These are phyloP conservation scores for Penicillium mononematosum DNA, from an alignment of 495 filamentous ascomycete genomes.

Conservation along the genomic window DNA sequence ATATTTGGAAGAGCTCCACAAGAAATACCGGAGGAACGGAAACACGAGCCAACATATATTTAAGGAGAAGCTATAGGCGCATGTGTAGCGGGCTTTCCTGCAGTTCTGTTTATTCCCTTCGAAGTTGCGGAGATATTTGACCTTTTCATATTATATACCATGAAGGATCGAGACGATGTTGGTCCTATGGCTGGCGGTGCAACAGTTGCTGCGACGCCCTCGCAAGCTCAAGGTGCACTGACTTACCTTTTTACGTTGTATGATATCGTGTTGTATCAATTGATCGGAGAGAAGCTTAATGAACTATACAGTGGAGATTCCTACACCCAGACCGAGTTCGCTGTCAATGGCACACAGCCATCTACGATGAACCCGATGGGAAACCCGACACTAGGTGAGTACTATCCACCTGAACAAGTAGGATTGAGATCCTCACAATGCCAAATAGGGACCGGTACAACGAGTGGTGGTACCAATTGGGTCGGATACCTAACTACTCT, in stretches of 20 bases:
- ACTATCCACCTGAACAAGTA: not conserved
- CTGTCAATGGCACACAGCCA: constrained; percentile 58
- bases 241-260: constrained; percentile 44
- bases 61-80: not conserved
- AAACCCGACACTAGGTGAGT: constrained; percentile 56
- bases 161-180: not conserved
- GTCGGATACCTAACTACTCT: constrained; percentile 54
- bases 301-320: constrained; percentile 48
- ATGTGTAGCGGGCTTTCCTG: not conserved
- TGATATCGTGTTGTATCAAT: not conserved
- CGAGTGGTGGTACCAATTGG: constrained; percentile 52
- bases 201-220: constrained; percentile 21
- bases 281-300: not conserved
- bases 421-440: not conserved
- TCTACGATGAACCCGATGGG: constrained; percentile 65
- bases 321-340: constrained; percentile 66
- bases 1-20: not conserved
- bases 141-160: not conserved
- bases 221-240: constrained; percentile 7
- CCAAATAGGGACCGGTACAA: constrained; percentile 45
- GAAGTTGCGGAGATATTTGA: not conserved
- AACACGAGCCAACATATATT: not conserved
- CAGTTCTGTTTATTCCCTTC: not conserved
- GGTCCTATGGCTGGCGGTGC: not conserved
- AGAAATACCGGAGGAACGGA: not conserved